Conservation (phyloP, 2,329 filamentous ascomycete species). For the Trichophyton verrucosum region DNA sequence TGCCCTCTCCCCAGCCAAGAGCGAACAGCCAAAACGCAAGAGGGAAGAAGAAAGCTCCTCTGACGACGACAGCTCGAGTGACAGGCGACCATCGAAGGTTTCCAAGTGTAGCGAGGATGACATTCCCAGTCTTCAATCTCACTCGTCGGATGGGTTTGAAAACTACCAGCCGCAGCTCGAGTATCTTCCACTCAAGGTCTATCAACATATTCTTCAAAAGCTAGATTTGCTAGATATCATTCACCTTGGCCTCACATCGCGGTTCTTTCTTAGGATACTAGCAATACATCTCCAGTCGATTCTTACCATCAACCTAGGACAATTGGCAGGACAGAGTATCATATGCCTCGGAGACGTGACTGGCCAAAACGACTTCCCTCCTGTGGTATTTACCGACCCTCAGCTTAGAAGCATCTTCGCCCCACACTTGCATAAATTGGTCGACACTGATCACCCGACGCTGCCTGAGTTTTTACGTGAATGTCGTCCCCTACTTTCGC, state of each 20-base stretch:
- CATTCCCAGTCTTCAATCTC: background rate
- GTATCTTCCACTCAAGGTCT: background rate
- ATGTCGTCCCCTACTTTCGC: background rate
- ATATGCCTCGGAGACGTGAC: background rate
- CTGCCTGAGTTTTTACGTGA: background rate
- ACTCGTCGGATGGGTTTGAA: background rate
- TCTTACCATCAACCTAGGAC: background rate
- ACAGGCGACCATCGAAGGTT: background rate
- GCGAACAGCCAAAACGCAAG: background rate
- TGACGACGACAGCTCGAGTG: background rate
- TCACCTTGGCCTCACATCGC: slow-evolving; percentile 2
- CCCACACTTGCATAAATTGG: background rate
- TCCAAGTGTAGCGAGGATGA: background rate
- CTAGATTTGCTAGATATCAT: background rate
- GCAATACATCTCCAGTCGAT: background rate
- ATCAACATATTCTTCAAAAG: background rate
- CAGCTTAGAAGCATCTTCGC: background rate
- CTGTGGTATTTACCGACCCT: background rate
- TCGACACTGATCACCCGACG: background rate
- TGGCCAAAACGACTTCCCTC: background rate
- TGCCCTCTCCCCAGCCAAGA: background rate
- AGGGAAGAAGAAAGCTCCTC: background rate
- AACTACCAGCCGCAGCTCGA: background rate
- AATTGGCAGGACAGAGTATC: background rate
- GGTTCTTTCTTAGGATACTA: background rate